Evolutionary conservation across 2,329 filamentous ascomycete species (phyloP).

Genomic region (Trichoderma koningii): DNA sequence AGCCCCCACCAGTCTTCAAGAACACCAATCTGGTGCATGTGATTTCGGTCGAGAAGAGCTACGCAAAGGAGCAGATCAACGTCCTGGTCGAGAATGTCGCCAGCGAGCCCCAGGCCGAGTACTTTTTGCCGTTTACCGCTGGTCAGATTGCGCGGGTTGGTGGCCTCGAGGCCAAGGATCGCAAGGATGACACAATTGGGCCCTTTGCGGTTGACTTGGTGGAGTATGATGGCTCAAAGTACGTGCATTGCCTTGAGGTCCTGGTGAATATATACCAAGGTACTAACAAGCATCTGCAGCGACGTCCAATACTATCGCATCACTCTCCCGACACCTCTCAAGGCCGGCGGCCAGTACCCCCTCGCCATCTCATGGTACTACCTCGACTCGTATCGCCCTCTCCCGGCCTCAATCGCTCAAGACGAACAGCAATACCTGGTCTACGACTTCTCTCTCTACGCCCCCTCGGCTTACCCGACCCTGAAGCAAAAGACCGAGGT

Average conservation of each 20-base stretch:
- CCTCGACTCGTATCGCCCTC: slow-evolving; percentile 75
- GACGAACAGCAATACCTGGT: slow-evolving; percentile 82
- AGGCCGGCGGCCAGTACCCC: slow-evolving; percentile 76
- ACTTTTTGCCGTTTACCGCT: slow-evolving; percentile 84
- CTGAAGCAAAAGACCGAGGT: slow-evolving; percentile 96
- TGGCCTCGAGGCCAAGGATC: slow-evolving; percentile 88
- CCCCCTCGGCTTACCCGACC: slow-evolving; percentile 79
- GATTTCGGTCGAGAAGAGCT: slow-evolving; percentile 91
- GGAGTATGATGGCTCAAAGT: slow-evolving; percentile 64
- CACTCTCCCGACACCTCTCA: slow-evolving; percentile 73
- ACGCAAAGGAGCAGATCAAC: slow-evolving; percentile 87
- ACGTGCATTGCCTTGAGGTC: slow-evolving; percentile 28
- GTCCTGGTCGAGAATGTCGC: slow-evolving; percentile 90
- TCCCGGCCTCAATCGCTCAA: slow-evolving; percentile 82
- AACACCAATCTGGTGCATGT: slow-evolving; percentile 89
- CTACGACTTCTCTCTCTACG: slow-evolving; percentile 84
- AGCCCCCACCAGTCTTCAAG: slow-evolving; percentile 87
- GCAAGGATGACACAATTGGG: slow-evolving; percentile 71
- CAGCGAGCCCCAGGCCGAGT: slow-evolving; percentile 77
- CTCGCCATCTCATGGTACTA: slow-evolving; percentile 84
- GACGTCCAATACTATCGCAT: slow-evolving; percentile 82
- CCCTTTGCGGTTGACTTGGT: slow-evolving; percentile 71
- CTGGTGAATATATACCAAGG: neutral
- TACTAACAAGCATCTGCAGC: slow-evolving; percentile 46
- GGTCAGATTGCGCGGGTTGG: slow-evolving; percentile 76